phyloP scores from a whole-genome alignment of 2,329 filamentous ascomycete species.

The Ophiocordyceps camponoti-floridani region DNA sequence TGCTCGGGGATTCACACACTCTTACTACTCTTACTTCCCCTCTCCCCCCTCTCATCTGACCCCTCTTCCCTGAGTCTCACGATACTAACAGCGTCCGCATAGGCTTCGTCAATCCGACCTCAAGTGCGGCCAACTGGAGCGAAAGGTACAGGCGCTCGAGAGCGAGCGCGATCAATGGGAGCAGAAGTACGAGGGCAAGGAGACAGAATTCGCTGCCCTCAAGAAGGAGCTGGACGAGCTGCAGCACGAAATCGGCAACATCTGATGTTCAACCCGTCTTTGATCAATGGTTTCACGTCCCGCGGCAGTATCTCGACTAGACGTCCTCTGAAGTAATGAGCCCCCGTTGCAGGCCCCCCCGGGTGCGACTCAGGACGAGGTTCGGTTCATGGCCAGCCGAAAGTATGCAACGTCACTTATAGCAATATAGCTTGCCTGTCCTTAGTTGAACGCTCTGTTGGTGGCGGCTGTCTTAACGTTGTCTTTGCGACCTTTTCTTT shows the following conservation, averaged over 20 bases:
- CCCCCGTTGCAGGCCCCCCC: neutral
- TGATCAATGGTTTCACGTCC: neutral
- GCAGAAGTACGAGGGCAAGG: slow-evolving; percentile 93
- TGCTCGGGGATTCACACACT: neutral
- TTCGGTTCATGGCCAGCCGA: slow-evolving; percentile 11
- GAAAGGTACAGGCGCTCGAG: slow-evolving; percentile 96
- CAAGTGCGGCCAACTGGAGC: slow-evolving; percentile 97
- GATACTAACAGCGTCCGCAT: slow-evolving; percentile 7
- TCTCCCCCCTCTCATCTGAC: too few relatives aligned
- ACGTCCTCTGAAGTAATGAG: neutral
- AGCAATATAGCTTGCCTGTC: slow-evolving; percentile 11
- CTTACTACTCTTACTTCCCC: too few relatives aligned
- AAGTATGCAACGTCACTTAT: slow-evolving; percentile 13
- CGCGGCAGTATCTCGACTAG: neutral
- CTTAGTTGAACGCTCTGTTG: slow-evolving; percentile 11
- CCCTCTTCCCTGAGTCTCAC: neutral
- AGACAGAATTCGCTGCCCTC: slow-evolving; percentile 66
- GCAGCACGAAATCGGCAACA: slow-evolving; percentile 80
- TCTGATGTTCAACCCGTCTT: slow-evolving; percentile 36
- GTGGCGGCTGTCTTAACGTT: neutral
- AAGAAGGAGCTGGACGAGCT: slow-evolving; percentile 89
- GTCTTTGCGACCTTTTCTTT: slow-evolving; percentile 34
- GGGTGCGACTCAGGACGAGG: slow-evolving; percentile 3
- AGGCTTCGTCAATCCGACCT: slow-evolving; percentile 98
- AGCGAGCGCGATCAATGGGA: slow-evolving; percentile 87